A percentile compares a stretch with the other conserved stretches of the same genome.
Conservation (phyloP, 768 basidiomycete genomes). For the Phlebiopsis flavidoalba region DNA sequence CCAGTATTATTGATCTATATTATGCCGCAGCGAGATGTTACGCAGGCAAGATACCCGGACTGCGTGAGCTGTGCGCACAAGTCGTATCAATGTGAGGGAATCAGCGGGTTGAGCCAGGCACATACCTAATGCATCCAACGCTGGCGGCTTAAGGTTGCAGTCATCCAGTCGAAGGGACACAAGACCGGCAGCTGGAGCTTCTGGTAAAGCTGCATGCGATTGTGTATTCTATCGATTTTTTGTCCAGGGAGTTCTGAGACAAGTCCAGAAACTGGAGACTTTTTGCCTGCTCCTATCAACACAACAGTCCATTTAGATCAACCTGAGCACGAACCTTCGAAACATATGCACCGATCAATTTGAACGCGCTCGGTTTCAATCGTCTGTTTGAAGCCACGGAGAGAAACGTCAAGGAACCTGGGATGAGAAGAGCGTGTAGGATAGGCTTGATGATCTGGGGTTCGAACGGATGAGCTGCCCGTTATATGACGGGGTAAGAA, state of each 20-base stretch:
- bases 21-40: constrained; percentile 87
- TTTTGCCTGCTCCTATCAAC: constrained; percentile 46
- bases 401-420: constrained; percentile 72
- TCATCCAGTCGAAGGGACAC: constrained; percentile 86
- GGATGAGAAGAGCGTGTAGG: constrained; percentile 84
- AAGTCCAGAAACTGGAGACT: constrained; percentile 84
- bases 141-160: constrained; percentile 67
- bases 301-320: neutral
- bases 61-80: constrained; percentile 53
- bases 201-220: constrained; percentile 66
- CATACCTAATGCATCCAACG: constrained; percentile 79
- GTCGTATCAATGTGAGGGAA: constrained; percentile 1
- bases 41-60: constrained; percentile 79
- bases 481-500: constrained; percentile 17
- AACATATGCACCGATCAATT: constrained; percentile 73
- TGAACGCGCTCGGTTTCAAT: constrained; percentile 72
- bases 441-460: constrained; percentile 79
- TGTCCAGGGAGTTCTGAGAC: constrained; percentile 82
- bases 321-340: constrained; percentile 45
- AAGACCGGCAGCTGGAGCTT: constrained; percentile 48
- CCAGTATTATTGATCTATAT: constrained; percentile 81
- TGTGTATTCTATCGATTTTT: constrained; percentile 77
- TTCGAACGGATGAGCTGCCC: neutral
- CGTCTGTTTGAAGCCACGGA: constrained; percentile 85
- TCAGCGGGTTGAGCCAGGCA: constrained; percentile 1